Percentiles rank a stretch among this genome's conserved stretches.
Evolutionary conservation across 306 rosid species (phyloP).

Genomic region (Morella rubra): DNA sequence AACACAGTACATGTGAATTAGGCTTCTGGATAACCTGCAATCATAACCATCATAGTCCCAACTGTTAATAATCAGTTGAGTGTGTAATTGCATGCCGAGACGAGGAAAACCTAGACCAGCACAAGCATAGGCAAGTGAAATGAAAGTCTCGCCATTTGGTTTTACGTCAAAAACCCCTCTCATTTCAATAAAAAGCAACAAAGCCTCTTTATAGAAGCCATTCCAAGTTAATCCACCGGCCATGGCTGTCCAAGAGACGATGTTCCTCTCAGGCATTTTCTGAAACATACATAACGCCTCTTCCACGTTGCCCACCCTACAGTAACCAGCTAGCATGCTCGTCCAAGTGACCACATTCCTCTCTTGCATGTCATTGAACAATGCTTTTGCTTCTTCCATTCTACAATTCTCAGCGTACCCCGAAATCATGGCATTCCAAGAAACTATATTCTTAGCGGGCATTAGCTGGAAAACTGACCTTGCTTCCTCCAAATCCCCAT

Average conservation of each 20-base stretch:
- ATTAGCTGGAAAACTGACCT: conserved; percentile 44
- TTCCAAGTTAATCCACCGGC: conserved; percentile 74
- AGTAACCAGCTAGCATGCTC: conserved; percentile 66
- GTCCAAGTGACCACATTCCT: conserved; percentile 77
- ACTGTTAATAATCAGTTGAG: conserved; percentile 46
- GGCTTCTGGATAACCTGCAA: conserved; percentile 57
- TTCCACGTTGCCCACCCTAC: conserved; percentile 55
- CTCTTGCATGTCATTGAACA: conserved; percentile 58
- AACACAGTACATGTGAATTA: conserved; percentile 68
- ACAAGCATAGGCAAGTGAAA: conserved; percentile 81
- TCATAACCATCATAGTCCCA: conserved; percentile 55
- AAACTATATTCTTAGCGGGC: conserved; percentile 44
- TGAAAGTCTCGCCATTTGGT: conserved; percentile 62
- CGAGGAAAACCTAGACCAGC: conserved; percentile 47
- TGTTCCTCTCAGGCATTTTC: conserved; percentile 62
- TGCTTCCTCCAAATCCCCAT: conserved; percentile 60
- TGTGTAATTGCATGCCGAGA: conserved; percentile 71
- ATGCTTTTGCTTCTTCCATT: conserved; percentile 58
- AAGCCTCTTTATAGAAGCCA: conserved; percentile 52
- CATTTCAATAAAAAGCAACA: conserved; percentile 53
- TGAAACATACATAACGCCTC: conserved; percentile 49
- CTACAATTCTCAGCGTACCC: conserved; percentile 52
- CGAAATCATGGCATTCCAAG: conserved; percentile 67
- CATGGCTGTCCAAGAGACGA: conserved; percentile 87
- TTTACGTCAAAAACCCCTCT: conserved; percentile 24